Evolutionary conservation across 2,329 filamentous ascomycete species (phyloP).

Genomic region (Diaporthe citri): DNA sequence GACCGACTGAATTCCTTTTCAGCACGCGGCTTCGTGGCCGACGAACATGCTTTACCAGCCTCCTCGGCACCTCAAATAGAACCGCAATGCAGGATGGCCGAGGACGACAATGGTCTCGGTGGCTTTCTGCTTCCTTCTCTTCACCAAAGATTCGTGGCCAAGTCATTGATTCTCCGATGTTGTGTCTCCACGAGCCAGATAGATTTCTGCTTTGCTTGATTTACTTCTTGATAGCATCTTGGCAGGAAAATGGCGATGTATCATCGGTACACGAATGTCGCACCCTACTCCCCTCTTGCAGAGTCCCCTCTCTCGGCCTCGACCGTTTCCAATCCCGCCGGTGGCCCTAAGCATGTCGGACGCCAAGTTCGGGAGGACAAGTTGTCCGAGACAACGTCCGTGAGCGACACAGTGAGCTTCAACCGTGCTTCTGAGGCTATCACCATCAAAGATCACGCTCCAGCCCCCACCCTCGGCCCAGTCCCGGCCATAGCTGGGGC

Average conservation of each 20-base stretch:
- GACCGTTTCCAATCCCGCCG: neutral
- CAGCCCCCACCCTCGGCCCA: neutral
- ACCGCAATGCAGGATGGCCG: neutral
- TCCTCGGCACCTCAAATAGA: conserved; percentile 21
- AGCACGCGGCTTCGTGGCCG: neutral
- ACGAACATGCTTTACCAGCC: neutral
- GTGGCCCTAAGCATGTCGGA: neutral
- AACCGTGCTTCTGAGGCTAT: neutral
- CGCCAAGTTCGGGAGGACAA: neutral
- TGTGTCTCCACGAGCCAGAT: neutral
- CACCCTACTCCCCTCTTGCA: neutral
- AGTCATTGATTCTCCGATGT: neutral
- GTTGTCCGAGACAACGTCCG: neutral
- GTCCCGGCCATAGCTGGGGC: neutral
- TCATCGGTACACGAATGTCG: neutral
- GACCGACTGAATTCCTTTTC: neutral
- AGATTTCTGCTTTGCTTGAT: neutral
- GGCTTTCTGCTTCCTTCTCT: neutral
- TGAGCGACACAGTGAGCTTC: neutral
- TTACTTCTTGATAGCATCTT: neutral
- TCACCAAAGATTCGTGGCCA: neutral
- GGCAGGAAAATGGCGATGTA: neutral
- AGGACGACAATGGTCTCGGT: neutral
- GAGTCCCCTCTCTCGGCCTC: neutral
- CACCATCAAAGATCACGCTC: neutral